Evolutionary conservation across 2,329 filamentous ascomycete species (phyloP).

Genomic region (Alternaria atra): DNA sequence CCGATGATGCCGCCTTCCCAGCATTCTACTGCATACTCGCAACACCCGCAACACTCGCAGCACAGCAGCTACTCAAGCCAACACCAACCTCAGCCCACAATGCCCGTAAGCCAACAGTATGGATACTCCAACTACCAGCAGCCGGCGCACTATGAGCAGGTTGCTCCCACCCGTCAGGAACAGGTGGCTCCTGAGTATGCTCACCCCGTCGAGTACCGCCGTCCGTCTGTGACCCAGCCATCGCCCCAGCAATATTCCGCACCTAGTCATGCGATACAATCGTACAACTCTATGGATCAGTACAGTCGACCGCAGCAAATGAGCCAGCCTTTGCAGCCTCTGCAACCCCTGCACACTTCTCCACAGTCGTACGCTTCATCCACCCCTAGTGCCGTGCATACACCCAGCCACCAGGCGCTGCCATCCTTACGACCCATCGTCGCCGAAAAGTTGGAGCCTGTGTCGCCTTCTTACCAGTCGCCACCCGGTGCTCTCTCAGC

Average conservation of each 20-base stretch:
- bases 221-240: slow-evolving; percentile 49
- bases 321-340: slow-evolving; percentile 44
- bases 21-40: slow-evolving; percentile 39
- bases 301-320: slow-evolving; percentile 51
- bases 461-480: slow-evolving; percentile 56
- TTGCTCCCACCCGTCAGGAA: slow-evolving; percentile 48
- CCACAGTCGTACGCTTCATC: slow-evolving; percentile 44
- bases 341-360: slow-evolving; percentile 46
- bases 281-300: slow-evolving; percentile 48
- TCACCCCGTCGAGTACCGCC: slow-evolving; percentile 52
- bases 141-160: slow-evolving; percentile 50
- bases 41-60: slow-evolving; percentile 37
- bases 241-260: slow-evolving; percentile 48
- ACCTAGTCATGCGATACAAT: slow-evolving; percentile 45
- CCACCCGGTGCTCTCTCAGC: slow-evolving; percentile 44
- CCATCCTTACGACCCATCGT: slow-evolving; percentile 53
- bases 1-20: slow-evolving; percentile 53
- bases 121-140: slow-evolving; percentile 51
- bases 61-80: slow-evolving; percentile 45
- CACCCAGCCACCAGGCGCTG: slow-evolving; percentile 48
- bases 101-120: slow-evolving; percentile 53
- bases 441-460: slow-evolving; percentile 52
- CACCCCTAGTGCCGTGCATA: slow-evolving; percentile 38
- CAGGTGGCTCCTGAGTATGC: slow-evolving; percentile 50
- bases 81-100: slow-evolving; percentile 28